Evolutionary conservation across 495 filamentous ascomycete species (phyloP), one percentile per base, ranked within the genome.

Genomic region (Aspergillus leporis): DNA sequence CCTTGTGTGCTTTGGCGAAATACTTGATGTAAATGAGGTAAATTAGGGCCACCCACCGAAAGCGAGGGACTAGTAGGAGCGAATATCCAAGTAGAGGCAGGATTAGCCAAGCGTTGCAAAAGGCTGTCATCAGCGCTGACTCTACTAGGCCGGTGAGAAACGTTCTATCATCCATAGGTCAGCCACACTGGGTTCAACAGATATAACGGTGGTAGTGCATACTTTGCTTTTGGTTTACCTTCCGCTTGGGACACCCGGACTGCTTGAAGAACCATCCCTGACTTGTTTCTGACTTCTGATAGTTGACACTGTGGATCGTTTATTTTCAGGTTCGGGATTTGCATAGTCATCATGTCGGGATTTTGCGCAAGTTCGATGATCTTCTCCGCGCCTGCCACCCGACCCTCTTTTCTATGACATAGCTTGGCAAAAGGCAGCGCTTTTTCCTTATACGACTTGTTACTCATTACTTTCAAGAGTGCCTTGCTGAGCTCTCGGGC

Each of bases 11-110:
- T 57, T 83, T 84, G 36, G 90, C 90, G 59, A 88, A 77, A 56
- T 90, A 77, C 49, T 83, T 83, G 67, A 83, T 70, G 74, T 91
- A 88, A 53, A 96, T 72, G 46, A 93, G 83, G 66, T 96, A 96
- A 18, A 88, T 82, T 12, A 96, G 71, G 16, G 47, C 61, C 14
- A 65, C 9, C 22, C 65, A 21, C 7, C 67, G 59, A 23, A 69
- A 31, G 36, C 65, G 57, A 12, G 64, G 67, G 9, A 66, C 22
- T 0, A 69, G 55, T 0, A 69, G 60, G 9, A 66, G 55, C 0
- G 60, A 56, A 52, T 69, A 69, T 13, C 67, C 64, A 3, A 61
- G 18, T 0, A 62, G 0, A 0, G 67, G 67, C 16, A 69, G 53
- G 28, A 59, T 19, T 38, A 62, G 60, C 67, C 67, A 69, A 13